Evolutionary conservation across 1,284 basidiomycete genomes (phyloP), one percentile per base, ranked within the genome.

Genomic region (Meripilus lineatus): DNA sequence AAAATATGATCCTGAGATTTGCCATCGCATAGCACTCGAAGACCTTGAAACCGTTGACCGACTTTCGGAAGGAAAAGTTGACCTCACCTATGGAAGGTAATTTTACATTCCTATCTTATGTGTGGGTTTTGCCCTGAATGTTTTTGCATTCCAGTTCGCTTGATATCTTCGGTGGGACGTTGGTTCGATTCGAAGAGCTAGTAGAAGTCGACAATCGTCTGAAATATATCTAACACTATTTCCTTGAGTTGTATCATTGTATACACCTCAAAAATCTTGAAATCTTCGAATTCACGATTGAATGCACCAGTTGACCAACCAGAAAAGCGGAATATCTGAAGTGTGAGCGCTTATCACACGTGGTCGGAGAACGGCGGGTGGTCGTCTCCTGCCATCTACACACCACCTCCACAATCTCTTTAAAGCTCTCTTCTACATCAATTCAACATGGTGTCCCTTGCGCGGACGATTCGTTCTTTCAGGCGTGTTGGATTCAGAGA

Each of bases 51-150:
- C 93, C 2, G 94, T 99, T 3, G 75, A 97, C 54, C 63, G 65
- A 7, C 73, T 98, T 5, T 95, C 92, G 0, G 60, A 65, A 14
- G 96, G 96, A 14, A 85, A 79, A 43, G 93, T 99, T 5, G 95
- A 99, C 63, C 68, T 99, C 50, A 99, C 96, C 1, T 99, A 87
- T 62, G 96, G 96, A 49, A 94, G 92, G 89, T 90, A 56, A 54
- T 73, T 25, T 23, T 24, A n/a, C 21, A 34, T 32, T 21, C n/a
- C 5, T 24, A 4, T 21, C 30, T 33, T 20, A 11, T 35, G 11
- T 32, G 15, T 32, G 17, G 13, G 18, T 4, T 22, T 32, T 44
- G 28, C 42, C 46, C 25, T 49, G 37, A 47, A 8, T 18, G 8
- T 36, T 4, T 25, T 23, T 21, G 44, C 20, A 26, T n/a, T n/a